Evolutionary conservation across 106 monocot genomes (phyloP), one percentile per base, ranked within the genome.

Genomic region (Posidonia australis): DNA sequence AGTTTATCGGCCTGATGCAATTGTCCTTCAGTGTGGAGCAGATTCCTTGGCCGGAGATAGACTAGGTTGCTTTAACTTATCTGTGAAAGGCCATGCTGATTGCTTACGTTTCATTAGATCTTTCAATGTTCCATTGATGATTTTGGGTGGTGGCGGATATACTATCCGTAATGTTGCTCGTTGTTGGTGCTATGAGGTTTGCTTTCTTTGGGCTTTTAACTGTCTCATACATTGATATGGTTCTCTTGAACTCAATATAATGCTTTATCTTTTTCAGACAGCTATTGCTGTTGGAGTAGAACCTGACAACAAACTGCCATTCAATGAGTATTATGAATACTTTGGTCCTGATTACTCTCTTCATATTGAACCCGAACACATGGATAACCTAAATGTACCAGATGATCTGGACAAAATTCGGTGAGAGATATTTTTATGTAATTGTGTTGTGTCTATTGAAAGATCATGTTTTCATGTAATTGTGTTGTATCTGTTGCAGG

Each of bases 151-250:
- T 26, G 72, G 72, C 6, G 72, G 72, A 1, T 72, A 72, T 42
- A 72, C 72, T 5, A 72, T 72, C 57, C 63, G 72, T 43, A 72
- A 72, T 64, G 72, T 72, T 44, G 72, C 72, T 20, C 62, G 72
- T 24, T 72, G 72, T 22, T 72, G 72, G 72, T 46, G 63, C 20
- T 72, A 72, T 45, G 72, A 72, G 72, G 72, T 72, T 0, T 55
- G 23, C 12, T 45, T 24, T 46, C 41, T 30, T 5, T 46, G 14
- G 36, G 16, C 6, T 41, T 14, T 36, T 49, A 18, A 9, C 46
- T 23, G 23, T 45, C 14, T 44, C 16, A 32, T 32, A 59, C 21
- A 10, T n/a, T 45, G 46, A 20, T 59, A 14, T 31, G 30, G n/a
- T 28, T 29, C 0, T 45, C 13, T 21, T 10, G 9, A 17, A 63